These are phyloP conservation scores for Exsudoporus frostii DNA, from an alignment of 768 basidiomycete genomes.

Conservation along the genomic window DNA sequence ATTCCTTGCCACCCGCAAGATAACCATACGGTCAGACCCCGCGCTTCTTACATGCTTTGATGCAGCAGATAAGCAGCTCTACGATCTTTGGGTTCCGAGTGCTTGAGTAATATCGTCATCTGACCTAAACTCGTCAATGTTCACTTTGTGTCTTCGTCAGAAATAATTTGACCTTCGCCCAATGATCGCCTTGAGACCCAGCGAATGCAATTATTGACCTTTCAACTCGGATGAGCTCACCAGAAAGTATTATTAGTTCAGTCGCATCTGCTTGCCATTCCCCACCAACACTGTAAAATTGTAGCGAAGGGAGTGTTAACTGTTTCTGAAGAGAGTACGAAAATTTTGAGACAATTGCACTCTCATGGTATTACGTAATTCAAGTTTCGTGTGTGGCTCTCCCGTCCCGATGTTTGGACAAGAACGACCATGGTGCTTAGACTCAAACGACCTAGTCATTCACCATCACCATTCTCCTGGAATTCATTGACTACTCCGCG, in stretches of 20 bases:
- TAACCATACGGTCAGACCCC: slow-evolving; percentile 60
- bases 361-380: slow-evolving; percentile 27
- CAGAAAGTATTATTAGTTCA: neutral
- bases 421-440: slow-evolving; percentile 39
- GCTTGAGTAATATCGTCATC: slow-evolving; percentile 6
- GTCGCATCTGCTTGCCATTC: neutral
- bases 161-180: neutral
- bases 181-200: neutral
- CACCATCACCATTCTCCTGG: slow-evolving; percentile 64
- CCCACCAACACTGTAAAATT: neutral
- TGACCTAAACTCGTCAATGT: neutral
- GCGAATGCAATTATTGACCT: neutral
- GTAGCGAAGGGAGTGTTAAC: no score
- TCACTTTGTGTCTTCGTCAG: neutral
- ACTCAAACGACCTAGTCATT: slow-evolving; percentile 41
- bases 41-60: slow-evolving; percentile 73
- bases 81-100: slow-evolving; percentile 69
- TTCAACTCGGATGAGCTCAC: neutral
- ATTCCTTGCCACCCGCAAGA: slow-evolving; percentile 33
- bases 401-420: neutral
- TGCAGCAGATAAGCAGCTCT: slow-evolving; percentile 69
- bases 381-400: neutral
- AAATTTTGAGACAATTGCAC: neutral
- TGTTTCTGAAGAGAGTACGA: neutral
- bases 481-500: slow-evolving; percentile 38